phyloP scores from a whole-genome alignment of 495 filamentous ascomycete species.

The Tuber umbilicatum region DNA sequence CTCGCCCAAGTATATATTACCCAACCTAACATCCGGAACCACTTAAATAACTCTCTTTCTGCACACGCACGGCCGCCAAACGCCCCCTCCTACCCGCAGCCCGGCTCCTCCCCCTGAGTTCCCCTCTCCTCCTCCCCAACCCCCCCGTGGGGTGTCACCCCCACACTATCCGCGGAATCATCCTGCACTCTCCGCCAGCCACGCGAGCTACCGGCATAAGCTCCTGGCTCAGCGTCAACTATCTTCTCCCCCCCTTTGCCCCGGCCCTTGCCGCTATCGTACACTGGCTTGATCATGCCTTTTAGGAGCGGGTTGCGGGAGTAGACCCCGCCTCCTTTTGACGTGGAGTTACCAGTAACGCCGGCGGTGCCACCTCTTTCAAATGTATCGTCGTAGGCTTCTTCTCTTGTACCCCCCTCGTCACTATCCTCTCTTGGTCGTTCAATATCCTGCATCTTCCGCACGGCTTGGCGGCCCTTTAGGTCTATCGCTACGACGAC shows the following conservation, averaged over 20 bases:
- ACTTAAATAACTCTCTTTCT: neutral
- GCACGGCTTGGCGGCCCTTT: conserved; percentile 65
- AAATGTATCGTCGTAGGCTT: conserved; percentile 22
- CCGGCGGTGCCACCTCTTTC: conserved; percentile 26
- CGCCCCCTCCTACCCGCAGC: conserved; percentile 43
- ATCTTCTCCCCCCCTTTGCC: conserved; percentile 42
- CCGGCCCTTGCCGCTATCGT: conserved; percentile 51
- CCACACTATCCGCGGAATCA: conserved; percentile 82
- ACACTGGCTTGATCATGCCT: conserved; percentile 71
- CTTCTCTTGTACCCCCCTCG: conserved; percentile 44
- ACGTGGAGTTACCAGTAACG: conserved; percentile 21
- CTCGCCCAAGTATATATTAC: neutral
- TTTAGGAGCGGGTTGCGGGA: conserved; percentile 78
- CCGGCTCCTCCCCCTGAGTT: conserved; percentile 48
- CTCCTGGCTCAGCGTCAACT: conserved; percentile 44
- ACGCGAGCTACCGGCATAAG: conserved; percentile 46
- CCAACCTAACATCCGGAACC: neutral
- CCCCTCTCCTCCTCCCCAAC: conserved; percentile 52
- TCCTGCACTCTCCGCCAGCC: conserved; percentile 87
- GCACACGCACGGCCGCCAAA: neutral
- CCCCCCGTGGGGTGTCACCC: conserved; percentile 84
- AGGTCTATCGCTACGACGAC: conserved; percentile 84
- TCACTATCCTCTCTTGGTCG: conserved; percentile 48
- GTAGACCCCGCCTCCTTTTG: conserved; percentile 59
- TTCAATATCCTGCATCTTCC: conserved; percentile 61